phyloP scores from a whole-genome alignment of 2,329 filamentous ascomycete species.

The Sarocladiaceae sp. region DNA sequence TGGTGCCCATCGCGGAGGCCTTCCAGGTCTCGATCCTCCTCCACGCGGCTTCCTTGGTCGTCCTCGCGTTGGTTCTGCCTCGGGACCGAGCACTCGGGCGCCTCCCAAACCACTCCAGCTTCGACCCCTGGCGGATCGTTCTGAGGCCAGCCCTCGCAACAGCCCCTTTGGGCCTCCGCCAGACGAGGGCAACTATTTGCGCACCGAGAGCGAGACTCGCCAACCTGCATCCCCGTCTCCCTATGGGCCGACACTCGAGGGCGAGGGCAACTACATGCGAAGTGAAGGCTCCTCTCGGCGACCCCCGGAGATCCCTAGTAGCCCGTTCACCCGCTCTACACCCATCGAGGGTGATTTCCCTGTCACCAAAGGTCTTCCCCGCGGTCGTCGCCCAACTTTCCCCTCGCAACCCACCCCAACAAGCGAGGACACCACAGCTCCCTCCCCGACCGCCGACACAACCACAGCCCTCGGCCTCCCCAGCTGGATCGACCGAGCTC shows the following conservation, averaged over 20 bases:
- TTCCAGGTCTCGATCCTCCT: slow-evolving; percentile 8
- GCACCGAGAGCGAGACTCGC: slow-evolving; percentile 10
- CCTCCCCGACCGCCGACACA: background rate
- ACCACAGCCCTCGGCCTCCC: slow-evolving; percentile 12
- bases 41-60: slow-evolving; percentile 4
- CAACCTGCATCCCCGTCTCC: slow-evolving; percentile 15
- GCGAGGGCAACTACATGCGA: slow-evolving; percentile 16
- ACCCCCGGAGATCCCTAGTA: slow-evolving; percentile 12
- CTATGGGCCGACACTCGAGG: slow-evolving; percentile 16
- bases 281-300: slow-evolving; percentile 11
- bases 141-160: background rate
- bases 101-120: slow-evolving; percentile 6
- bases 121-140: background rate
- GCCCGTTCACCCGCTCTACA: background rate
- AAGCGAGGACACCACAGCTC: slow-evolving; percentile 12
- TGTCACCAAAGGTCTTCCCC: slow-evolving; percentile 26
- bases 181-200: slow-evolving; percentile 1
- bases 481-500: slow-evolving; percentile 22
- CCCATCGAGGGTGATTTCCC: slow-evolving; percentile 28
- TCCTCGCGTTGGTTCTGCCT: slow-evolving; percentile 1
- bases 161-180: background rate
- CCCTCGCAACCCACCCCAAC: slow-evolving; percentile 10
- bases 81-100: slow-evolving; percentile 1
- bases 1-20: background rate
- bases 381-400: slow-evolving; percentile 22